Percentiles rank a stretch among this genome's conserved stretches.
phyloP scores from a whole-genome alignment of 2,329 filamentous ascomycete species.

The Penicillium capsulatum region DNA sequence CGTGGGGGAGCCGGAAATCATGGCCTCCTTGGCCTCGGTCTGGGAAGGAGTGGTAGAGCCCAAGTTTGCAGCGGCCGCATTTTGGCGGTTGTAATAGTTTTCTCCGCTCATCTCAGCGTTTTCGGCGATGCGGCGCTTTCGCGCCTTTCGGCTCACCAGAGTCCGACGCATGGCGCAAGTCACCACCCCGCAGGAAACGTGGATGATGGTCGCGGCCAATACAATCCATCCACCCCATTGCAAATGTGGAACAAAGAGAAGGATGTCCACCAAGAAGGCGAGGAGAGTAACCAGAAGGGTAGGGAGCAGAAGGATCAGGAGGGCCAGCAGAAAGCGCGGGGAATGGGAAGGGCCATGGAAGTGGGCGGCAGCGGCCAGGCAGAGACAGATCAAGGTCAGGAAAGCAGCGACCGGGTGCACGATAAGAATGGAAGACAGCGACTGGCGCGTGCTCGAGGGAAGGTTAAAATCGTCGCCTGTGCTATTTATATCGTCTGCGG shows the following conservation, averaged over 20 bases:
- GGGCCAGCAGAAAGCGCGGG: constrained; percentile 74
- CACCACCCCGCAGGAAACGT: constrained; percentile 75
- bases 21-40: constrained; percentile 54
- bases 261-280: constrained; percentile 86
- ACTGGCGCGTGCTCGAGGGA: constrained; percentile 61
- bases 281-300: constrained; percentile 78
- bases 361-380: constrained; percentile 75
- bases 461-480: constrained; percentile 55
- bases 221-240: constrained; percentile 94
- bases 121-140: constrained; percentile 83
- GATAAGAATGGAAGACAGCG: constrained; percentile 82
- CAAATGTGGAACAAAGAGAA: constrained; percentile 91
- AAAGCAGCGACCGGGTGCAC: constrained; percentile 88
- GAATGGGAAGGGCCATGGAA: constrained; percentile 86
- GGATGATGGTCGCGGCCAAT: constrained; percentile 79
- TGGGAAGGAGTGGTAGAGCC: constrained; percentile 19
- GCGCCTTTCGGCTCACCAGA: constrained; percentile 84
- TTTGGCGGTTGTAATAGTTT: constrained; percentile 73
- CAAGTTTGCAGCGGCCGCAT: constrained; percentile 31
- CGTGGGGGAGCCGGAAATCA: constrained; percentile 54
- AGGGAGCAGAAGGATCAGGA: constrained; percentile 82
- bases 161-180: constrained; percentile 94
- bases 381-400: constrained; percentile 77
- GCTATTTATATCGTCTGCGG: constrained; percentile 35
- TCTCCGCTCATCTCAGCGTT: constrained; percentile 97